Evolutionary conservation across 768 basidiomycete species (phyloP).

Genomic region (Amanita polypyramis): DNA sequence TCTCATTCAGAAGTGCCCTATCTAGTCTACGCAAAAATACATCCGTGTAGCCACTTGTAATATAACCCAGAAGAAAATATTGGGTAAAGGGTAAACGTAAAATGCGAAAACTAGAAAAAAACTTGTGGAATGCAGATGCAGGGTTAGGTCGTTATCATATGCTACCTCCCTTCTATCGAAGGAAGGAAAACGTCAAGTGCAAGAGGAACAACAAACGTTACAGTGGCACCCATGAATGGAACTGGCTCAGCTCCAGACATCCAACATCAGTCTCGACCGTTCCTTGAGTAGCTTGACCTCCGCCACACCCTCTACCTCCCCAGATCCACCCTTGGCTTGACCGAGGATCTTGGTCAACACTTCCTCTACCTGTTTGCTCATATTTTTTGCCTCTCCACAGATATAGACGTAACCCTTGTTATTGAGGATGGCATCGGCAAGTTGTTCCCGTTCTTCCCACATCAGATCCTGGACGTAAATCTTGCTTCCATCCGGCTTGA

Average conservation of each 20-base stretch:
- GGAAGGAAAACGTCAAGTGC: background rate
- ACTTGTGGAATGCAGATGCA: too few relatives aligned
- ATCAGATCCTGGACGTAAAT: conserved; percentile 98
- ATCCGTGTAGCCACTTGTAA: background rate
- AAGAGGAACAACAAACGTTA: background rate
- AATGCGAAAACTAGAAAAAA: background rate
- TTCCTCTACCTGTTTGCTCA: conserved; percentile 95
- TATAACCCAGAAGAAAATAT: too few relatives aligned
- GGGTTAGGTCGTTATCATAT: background rate
- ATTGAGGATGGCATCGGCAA: conserved; percentile 84
- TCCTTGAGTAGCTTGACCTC: conserved; percentile 96
- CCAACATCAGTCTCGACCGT: conserved; percentile 74
- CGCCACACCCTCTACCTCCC: conserved; percentile 79
- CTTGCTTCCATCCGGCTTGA: conserved; percentile 85
- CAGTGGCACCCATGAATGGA: background rate
- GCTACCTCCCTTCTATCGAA: background rate
- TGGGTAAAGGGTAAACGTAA: background rate
- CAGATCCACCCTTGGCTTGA: conserved; percentile 87
- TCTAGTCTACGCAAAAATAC: background rate
- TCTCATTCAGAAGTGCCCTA: background rate
- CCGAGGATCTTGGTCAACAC: conserved; percentile 75
- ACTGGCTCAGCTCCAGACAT: conserved; percentile 74
- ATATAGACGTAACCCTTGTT: conserved; percentile 98
- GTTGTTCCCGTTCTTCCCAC: conserved; percentile 74
- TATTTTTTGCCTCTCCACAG: conserved; percentile 93